A percentile compares a stretch with the other conserved stretches of the same genome.
These are phyloP conservation scores for Tricholoma furcatifolium DNA, from an alignment of 768 basidiomycete species.

Conservation along the genomic window DNA sequence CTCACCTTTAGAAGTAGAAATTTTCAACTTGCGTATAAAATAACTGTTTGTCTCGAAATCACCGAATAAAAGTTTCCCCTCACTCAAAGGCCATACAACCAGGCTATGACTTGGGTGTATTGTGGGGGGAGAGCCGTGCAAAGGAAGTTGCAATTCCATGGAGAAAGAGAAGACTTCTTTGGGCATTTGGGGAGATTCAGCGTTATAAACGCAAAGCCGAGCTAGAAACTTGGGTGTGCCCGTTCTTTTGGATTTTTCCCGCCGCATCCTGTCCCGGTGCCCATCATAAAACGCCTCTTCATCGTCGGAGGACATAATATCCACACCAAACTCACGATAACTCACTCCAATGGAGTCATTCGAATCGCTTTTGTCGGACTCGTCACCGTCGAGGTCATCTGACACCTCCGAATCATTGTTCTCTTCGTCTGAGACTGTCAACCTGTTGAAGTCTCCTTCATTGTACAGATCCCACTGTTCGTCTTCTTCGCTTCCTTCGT, in stretches of 20 bases:
- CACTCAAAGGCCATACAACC: conserved; percentile 4
- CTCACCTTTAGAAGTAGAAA: neutral
- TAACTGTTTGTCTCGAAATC: conserved; percentile 1
- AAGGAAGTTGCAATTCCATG: neutral
- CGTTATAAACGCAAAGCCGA: neutral
- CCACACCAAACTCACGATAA: neutral
- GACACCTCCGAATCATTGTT: neutral
- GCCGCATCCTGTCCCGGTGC: neutral
- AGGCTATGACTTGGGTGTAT: neutral
- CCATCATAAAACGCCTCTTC: neutral
- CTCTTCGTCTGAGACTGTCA: too few relatives aligned
- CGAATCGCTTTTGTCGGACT: neutral
- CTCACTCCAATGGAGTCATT: neutral
- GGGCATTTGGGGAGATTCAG: neutral
- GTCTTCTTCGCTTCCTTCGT: too few relatives aligned
- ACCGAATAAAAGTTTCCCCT: neutral
- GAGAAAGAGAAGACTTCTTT: conserved; percentile 1
- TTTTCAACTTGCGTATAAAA: conserved; percentile 3
- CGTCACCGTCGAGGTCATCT: neutral
- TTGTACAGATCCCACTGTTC: too few relatives aligned
- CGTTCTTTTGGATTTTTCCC: neutral
- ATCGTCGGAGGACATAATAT: neutral
- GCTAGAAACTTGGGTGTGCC: neutral
- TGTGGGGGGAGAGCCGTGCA: neutral
- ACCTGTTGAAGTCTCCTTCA: too few relatives aligned